Base-by-base conservation (phyloP, 2,329 filamentous ascomycete species). In the Cyanodermella asteris region DNA sequence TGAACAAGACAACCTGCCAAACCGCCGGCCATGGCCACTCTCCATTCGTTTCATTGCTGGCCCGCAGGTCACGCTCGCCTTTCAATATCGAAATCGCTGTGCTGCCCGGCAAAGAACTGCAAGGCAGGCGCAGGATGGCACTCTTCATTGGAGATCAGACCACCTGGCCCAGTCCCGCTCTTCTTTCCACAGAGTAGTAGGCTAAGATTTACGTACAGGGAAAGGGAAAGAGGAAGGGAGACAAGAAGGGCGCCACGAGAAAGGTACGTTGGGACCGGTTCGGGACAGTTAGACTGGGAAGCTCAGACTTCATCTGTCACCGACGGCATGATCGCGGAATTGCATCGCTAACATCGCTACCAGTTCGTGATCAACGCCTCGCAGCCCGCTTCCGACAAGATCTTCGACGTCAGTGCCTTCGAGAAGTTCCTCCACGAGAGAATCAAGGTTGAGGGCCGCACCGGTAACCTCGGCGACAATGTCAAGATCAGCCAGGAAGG, bases 351-450 rank as follows among this genome's bases (percentile, higher is more conserved):
- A 11, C n/a, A 9, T 23, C 11, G 6, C 22, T 22, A 11, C 30
- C 43, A 90, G 84, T 97, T 80, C 73, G 73, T 91, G 66, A 94
- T 97, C 77, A 91, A 97, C 66, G 84, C 82, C 57, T 82, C 78
- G 49, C 84, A 94, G 64, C 87, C 87, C 47, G 82, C 82, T 44
- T 77, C 71, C 64, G 87, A 97, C 71, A 94, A 94, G 74, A 97
- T 97, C 71, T 94, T 97, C 72, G 87, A 97, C 58, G 72, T 91
- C 55, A 72, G 77, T 47, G 82, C 82, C 43, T 97, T 97, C 57
- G 82, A 93, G 65, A 94, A 94, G 72, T 97, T 97, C 76, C 77
- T 97, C 37, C 82, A 93, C 70, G 87, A 94, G 61, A 81, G 77
- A 63, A 91, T 97, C 73, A 97, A 97, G 78, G 81, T 97, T 45